Base-by-base conservation (phyloP, 2,329 filamentous ascomycete species). In the Cladorrhinum sp. region DNA sequence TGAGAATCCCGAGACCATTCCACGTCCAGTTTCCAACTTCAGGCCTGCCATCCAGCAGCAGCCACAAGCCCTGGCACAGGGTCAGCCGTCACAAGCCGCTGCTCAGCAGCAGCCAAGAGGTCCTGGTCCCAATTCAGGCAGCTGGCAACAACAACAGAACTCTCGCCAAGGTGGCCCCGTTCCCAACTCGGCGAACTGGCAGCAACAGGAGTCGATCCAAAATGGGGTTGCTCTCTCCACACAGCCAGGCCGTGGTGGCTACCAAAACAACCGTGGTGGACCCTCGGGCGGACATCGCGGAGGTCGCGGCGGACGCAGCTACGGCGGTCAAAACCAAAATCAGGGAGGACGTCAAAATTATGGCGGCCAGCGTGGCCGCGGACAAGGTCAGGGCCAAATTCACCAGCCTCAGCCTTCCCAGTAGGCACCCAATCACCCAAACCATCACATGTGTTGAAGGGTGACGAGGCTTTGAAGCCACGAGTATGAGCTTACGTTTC, bases 1-100 rank as follows among this genome's bases (percentile, higher is more conserved):
- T 75, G 96, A 99, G 65, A 91, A 93, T 65, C 95, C 95, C 0
- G 94, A 99, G 71, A 94, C 84, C 61, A 98, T 99, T 69, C 95
- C 96, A 55, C 87, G 93, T 33, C 95, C 95, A 10, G 79, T 85
- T 66, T 83, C 83, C 52, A 84, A 79, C 65, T 77, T 83, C 64
- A 70, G 68, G 57, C 42, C 63, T 12, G 42, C 54, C 20, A 55
- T 56, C n/a, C 67, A 66, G 50, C 62, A 64, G 30, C 62, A 64
- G n/a, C 60, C 59, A 12, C 65, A 61, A 60, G 42, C 60, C 9
- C 56, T 61, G 59, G 28, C 57, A 55, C 64, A 64, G 18, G 63
- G 60, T 3, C 65, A 62, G 54, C 50, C 53, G 18, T 58, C 61
- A 4, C 59, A 61, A 59, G 62, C 58, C 39, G 54, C 58, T 3